Conservation (phyloP, 140 eudicot species). For the Eryngium alpinum region DNA sequence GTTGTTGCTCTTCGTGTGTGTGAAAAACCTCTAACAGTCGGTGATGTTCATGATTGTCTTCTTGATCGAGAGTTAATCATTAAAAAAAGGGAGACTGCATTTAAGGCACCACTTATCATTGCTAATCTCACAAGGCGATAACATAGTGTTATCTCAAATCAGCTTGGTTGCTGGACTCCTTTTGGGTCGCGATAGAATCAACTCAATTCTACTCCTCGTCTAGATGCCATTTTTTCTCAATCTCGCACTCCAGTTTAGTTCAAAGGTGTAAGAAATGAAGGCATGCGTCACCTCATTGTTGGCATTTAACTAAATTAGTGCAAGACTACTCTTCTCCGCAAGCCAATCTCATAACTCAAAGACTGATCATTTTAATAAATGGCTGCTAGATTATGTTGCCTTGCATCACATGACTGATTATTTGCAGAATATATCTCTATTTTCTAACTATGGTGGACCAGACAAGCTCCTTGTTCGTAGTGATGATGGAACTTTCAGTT, state of each 20-base stretch:
- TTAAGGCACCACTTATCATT: too few species aligned
- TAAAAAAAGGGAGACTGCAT: background rate
- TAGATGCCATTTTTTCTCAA: too few species aligned
- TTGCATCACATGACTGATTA: background rate
- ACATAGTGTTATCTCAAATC: too few species aligned
- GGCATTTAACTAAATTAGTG: too few species aligned
- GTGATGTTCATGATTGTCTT: background rate
- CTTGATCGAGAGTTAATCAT: background rate
- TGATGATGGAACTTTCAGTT: background rate
- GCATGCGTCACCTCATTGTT: too few species aligned
- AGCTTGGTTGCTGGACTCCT: too few species aligned
- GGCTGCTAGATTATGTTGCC: background rate
- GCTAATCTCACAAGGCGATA: too few species aligned
- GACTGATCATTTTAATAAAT: too few species aligned
- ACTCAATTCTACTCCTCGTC: too few species aligned
- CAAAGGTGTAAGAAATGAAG: too few species aligned
- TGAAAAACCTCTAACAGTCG: background rate
- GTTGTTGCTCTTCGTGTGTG: background rate
- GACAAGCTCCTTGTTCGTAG: background rate
- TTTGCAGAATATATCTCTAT: background rate
- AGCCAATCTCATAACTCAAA: background rate
- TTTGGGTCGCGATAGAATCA: too few species aligned
- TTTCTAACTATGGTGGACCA: background rate
- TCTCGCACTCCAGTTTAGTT: too few species aligned
- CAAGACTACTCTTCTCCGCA: background rate